These are phyloP conservation scores for Macrolepiota fuliginosa DNA, from an alignment of 768 basidiomycete species.

Conservation along the genomic window DNA sequence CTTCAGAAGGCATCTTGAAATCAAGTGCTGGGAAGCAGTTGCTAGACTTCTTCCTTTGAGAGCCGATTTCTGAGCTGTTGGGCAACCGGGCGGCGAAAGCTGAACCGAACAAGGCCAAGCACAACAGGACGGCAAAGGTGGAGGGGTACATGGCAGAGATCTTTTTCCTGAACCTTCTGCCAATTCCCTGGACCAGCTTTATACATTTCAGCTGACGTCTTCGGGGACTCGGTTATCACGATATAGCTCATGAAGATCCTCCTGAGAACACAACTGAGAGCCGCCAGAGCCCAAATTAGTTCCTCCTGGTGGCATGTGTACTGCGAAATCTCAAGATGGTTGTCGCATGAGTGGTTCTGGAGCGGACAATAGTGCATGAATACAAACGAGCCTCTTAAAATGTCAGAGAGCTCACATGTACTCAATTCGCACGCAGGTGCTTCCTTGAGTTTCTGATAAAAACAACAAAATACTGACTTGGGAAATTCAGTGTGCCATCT, in stretches of 20 bases:
- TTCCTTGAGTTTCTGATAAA: background rate
- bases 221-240: background rate
- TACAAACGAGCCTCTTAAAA: background rate
- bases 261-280: background rate
- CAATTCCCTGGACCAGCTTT: background rate
- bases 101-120: background rate
- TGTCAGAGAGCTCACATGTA: background rate
- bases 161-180: background rate
- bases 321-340: background rate
- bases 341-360: background rate
- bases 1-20: conserved; percentile 45
- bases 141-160: background rate
- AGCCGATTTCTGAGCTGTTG: background rate
- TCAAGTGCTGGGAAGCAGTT: conserved; percentile 32
- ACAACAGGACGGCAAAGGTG: background rate
- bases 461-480: background rate
- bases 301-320: background rate
- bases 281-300: background rate
- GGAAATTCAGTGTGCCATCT: background rate
- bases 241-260: background rate
- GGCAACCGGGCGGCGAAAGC: background rate
- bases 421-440: background rate
- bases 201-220: background rate
- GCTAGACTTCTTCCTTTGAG: background rate
- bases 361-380: background rate